phyloP scores from a whole-genome alignment of 169 alveolate genomes.

The Eimeria praecox region DNA sequence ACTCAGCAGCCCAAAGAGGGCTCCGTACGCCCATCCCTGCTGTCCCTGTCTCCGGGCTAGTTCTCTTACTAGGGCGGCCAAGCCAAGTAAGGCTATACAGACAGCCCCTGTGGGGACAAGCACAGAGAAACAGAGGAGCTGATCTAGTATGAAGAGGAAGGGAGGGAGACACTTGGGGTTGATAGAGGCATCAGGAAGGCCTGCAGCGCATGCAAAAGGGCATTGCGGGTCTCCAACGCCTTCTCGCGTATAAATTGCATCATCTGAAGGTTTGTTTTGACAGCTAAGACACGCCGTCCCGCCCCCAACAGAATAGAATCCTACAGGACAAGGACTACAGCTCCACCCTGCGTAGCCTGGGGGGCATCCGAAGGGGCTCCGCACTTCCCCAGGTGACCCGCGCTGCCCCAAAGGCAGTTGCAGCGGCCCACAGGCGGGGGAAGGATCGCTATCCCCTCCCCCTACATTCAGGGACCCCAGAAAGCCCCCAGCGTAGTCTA shows the following conservation, averaged over 20 bases:
- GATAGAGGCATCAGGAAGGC: conserved; percentile 66
- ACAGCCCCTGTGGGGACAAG: conserved; percentile 21
- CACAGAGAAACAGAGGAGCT: conserved; percentile 28
- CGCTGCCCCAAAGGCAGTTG: conserved; percentile 64
- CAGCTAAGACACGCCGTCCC: conserved; percentile 67
- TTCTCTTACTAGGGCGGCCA: conserved; percentile 15
- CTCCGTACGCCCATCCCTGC: conserved; percentile 53
- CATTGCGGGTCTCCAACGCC: conserved; percentile 54
- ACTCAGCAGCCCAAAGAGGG: conserved; percentile 24
- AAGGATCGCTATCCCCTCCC: conserved; percentile 63
- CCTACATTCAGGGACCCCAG: conserved; percentile 32
- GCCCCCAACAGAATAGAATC: conserved; percentile 26
- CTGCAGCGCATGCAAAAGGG: conserved; percentile 80
- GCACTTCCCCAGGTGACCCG: conserved; percentile 62
- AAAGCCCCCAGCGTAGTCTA: conserved; percentile 57
- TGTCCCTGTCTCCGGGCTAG: conserved; percentile 26
- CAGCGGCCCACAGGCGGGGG: conserved; percentile 62
- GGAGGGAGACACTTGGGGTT: conserved; percentile 81
- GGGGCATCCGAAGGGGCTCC: conserved; percentile 71
- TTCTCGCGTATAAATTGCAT: not conserved
- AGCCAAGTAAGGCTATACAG: conserved; percentile 13
- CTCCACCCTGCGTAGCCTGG: conserved; percentile 77
- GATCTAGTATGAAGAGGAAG: conserved; percentile 49
- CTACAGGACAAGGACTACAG: conserved; percentile 65
- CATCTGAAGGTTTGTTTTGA: conserved; percentile 56